Conservation (phyloP, 768 basidiomycete genomes). For the Termitomyces sp. region DNA sequence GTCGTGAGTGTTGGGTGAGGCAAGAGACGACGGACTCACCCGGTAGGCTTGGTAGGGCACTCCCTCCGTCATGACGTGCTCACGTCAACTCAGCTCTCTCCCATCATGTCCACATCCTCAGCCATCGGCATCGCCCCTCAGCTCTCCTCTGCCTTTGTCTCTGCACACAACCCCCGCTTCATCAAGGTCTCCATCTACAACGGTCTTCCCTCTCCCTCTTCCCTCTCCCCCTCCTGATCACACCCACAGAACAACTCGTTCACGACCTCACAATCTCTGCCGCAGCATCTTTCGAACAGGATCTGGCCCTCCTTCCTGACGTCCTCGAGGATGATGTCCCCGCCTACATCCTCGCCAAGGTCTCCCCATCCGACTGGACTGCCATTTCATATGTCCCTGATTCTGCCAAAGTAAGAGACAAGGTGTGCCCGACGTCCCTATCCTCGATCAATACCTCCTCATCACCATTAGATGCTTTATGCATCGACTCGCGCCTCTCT, state of each 20-base stretch:
- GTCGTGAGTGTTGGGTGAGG: background rate
- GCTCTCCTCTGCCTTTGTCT: slow-evolving; percentile 51
- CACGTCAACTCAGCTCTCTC: background rate
- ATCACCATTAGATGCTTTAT: slow-evolving; percentile 74
- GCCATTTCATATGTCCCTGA: slow-evolving; percentile 81
- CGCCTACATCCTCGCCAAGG: slow-evolving; percentile 69
- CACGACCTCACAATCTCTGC: slow-evolving; percentile 46
- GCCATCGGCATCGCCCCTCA: slow-evolving; percentile 63
- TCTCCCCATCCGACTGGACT: slow-evolving; percentile 65
- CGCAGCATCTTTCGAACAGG: slow-evolving; percentile 50
- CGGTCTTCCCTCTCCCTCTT: slow-evolving; percentile 38
- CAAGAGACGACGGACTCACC: slow-evolving; percentile 20
- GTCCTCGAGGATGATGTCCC: slow-evolving; percentile 57
- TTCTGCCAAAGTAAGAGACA: slow-evolving; percentile 71
- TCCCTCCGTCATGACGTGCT: slow-evolving; percentile 21
- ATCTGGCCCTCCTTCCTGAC: slow-evolving; percentile 48
- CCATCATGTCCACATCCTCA: slow-evolving; percentile 65
- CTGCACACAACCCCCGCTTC: slow-evolving; percentile 59
- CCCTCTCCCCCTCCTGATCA: slow-evolving; percentile 11
- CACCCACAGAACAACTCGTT: slow-evolving; percentile 58
- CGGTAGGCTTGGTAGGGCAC: slow-evolving; percentile 50
- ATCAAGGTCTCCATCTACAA: slow-evolving; percentile 73
- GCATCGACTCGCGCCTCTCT: slow-evolving; percentile 72
- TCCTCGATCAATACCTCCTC: slow-evolving; percentile 2
- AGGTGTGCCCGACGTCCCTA: slow-evolving; percentile 37